Base-by-base conservation (phyloP, 306 rosid genomes). In the Delonix regia region DNA sequence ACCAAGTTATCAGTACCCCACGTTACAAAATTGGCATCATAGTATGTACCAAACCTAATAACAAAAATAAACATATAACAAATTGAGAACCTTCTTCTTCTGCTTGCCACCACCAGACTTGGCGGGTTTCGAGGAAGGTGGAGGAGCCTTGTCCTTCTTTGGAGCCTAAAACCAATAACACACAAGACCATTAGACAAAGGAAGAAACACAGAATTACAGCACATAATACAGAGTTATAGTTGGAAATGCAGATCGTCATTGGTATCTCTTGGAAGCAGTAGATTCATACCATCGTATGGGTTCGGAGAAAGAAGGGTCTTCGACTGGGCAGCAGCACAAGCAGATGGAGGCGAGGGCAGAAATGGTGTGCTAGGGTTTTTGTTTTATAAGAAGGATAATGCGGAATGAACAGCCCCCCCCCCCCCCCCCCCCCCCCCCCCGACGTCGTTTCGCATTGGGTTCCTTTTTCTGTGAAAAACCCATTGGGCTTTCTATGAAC, bases 91-190 rank as follows among this genome's bases (percentile, higher is more conserved):
- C 92, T 89, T 90, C 85, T 90, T 90, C 91, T 90, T 90, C 83
- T 87, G 91, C 89, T 90, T 90, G 65, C 94, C 94, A 47, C 94
- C 94, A 2, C 92, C 89, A 66, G 87, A 87, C 64, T 87, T 90
- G 73, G 88, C 90, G 45, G 94, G 94, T 73, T 90, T 90, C 49
- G 94, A 89, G 73, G 92, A 87, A 6, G 90, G 89, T 36, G 92
- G 87, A 33, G 89, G 90, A 76, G 89, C 94, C 83, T 90, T 90
- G 0, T 88, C 94, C 86, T 90, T 90, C 89, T 90, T 90, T 66
- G 92, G 94, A 47, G 88, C 94, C 90, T 90, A 75, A 16, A 76
- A 80, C 2, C 13, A 68, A 41, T 0, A 62, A 53, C 8, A 19
- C 7, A 41, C 36, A 0, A 60, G 61, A 18, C 22, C 6, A 27